Base-by-base conservation (phyloP, 225 moss, liverwort and hornwort species). In the Marchantia paleacea region DNA sequence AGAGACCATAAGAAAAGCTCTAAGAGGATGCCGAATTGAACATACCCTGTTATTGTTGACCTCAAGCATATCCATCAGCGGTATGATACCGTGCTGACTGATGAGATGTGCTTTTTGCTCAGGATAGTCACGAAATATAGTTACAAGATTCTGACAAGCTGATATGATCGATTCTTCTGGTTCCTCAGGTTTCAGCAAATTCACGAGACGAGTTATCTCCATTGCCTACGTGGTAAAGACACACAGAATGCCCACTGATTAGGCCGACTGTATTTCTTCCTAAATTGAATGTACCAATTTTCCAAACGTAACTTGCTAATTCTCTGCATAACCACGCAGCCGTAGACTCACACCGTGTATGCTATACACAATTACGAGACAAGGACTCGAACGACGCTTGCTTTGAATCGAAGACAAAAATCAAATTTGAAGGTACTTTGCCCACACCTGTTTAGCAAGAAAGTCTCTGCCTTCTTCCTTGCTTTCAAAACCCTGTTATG, bases 51-150 rank as follows among this genome's bases (percentile, higher is more conserved):
- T 91, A 74, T 90, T 99, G 79, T 91, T 93, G 65, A 87, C 87
- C 22, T 99, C 97, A 16, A 99, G 90, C 89, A 95, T 95, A 73
- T 99, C 97, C 83, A 99, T 89, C 63, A 99, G 80, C 69, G 97
- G 92, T 69, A 99, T 90, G 67, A 99, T 86, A 79, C 97, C 97
- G 86, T 95, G 91, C 65, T 91, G 91, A 84, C 87, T 89, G 61
- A 99, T 92, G 62, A 99, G 91, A 77, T 91, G 95, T 49, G 87
- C 85, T 77, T 91, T 95, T 75, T 93, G 95, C 74, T 95, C 92
- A 58, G 97, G 92, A 88, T 91, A 90, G 31, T 93, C 95, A 31
- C 88, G 91, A 68, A 99, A 91, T 69, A 93, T 93, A 65, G 87
- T 84, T 48, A 91, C 93, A 80, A 99, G 87, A 81, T 93, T 95